Evolutionary conservation across 75 land plant species (phyloP).

Genomic region (Picea glauca): DNA sequence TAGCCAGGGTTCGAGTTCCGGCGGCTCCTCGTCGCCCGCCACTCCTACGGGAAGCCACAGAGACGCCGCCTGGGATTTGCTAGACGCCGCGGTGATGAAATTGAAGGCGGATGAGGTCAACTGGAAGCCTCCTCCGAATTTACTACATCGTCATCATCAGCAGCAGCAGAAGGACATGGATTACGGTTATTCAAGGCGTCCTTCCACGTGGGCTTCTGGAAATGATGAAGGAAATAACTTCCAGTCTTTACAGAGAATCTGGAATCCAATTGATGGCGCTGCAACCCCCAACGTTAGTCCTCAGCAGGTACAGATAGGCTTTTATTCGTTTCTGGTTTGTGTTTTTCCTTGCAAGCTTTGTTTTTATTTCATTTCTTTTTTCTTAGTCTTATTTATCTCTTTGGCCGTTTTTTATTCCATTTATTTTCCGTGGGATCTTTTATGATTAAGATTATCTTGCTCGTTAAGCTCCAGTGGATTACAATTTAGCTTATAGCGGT

Average conservation of each 20-base stretch:
- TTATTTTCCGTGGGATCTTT: not conserved
- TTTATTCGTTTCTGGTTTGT: not conserved
- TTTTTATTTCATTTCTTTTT: not conserved
- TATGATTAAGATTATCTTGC: not conserved
- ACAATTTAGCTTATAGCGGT: too few relatives aligned
- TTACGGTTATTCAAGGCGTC: not conserved
- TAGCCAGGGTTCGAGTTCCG: not conserved
- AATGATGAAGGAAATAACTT: not conserved
- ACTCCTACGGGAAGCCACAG: not conserved
- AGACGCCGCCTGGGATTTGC: conserved; percentile 4
- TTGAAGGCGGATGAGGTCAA: conserved; percentile 9
- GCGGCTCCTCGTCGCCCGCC: not conserved
- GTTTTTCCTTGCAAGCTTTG: not conserved
- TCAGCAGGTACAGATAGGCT: not conserved
- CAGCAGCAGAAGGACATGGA: too few relatives aligned
- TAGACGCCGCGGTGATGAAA: not conserved
- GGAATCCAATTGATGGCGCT: not conserved
- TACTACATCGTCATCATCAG: too few relatives aligned
- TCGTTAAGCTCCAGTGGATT: too few relatives aligned
- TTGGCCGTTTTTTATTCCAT: not conserved
- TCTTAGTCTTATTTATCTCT: not conserved
- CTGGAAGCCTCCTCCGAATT: not conserved
- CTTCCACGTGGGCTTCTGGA: not conserved
- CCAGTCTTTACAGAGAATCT: not conserved
- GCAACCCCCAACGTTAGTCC: not conserved